Base-by-base conservation (phyloP, 192 early-diverging fungal species). In the Chytriomyces sp. region DNA sequence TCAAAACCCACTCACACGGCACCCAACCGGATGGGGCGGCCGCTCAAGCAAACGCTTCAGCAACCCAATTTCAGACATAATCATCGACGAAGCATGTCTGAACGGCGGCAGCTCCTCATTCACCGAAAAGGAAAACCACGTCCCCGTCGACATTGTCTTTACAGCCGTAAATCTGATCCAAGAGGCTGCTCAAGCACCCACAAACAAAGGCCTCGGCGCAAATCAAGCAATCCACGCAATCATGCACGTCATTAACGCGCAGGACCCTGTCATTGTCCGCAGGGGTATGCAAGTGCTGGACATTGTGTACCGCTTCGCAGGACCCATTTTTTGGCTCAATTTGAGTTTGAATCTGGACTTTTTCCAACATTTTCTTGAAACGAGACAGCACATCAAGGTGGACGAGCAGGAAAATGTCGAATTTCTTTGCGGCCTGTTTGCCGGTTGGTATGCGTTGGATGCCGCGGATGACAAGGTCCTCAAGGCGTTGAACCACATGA, bases 361-460 rank as follows among this genome's bases (percentile, higher is more conserved):
- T 57, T 71, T 71, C 43, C 49, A 59, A 5, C 50, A 59, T 71
- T 71, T 71, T 43, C 28, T 71, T 10, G 69, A 71, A 28, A 71
- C 48, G 20, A 9, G 69, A 8, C 18, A 50, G 20, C 69, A 71
- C 50, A 48, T 71, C 5, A 59, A 13, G 9, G 50, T 20, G 0
- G 69, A 47, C 16, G 69, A 71, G 28, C 50, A 71, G 69, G 69
- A 71, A 16, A 71, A 71, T 59, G 48, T 71, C 50, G 59, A 71
- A 35, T 49, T 59, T 28, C 50, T 71, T 5, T 10, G 18, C 8
- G 69, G 69, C 8, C 50, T 71, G 18, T 71, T 71, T 71, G 69
- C 69, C 10, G 47, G 50, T 20, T 71, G 69, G 69, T 71, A 71
- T 49, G 8, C 59, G 10, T 5, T 71, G 18, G 53, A 50, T 24